Percentiles rank a stretch among this genome's conserved stretches.
Conservation (phyloP, 2,329 filamentous ascomycete genomes). For the Coniochaeta pulveracea region DNA sequence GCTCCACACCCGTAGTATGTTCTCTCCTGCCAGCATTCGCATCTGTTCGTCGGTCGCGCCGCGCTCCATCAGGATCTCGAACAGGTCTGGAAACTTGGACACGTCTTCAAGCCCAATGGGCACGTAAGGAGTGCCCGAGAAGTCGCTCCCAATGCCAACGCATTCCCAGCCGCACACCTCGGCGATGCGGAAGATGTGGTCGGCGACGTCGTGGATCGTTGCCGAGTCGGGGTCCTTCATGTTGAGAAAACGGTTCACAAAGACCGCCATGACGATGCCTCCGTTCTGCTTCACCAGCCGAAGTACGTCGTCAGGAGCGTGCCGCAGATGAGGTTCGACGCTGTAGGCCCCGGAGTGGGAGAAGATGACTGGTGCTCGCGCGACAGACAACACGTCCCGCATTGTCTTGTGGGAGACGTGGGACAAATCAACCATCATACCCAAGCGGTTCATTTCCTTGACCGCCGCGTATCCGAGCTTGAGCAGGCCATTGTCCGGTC, state of each 20-base stretch:
- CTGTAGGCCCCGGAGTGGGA: slow-evolving; percentile 8
- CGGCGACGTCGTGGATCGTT: slow-evolving; percentile 46
- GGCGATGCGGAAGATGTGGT: slow-evolving; percentile 53
- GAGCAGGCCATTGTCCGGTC: slow-evolving; percentile 9
- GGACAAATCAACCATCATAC: slow-evolving; percentile 13
- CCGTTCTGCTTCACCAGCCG: slow-evolving; percentile 5
- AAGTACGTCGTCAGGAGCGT: slow-evolving; percentile 19
- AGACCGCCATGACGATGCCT: slow-evolving; percentile 9
- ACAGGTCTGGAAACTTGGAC: slow-evolving; percentile 48
- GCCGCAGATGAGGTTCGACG: slow-evolving; percentile 14
- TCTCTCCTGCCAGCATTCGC: slow-evolving; percentile 45
- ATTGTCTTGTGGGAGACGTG: slow-evolving; percentile 11
- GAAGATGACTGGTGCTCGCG: slow-evolving; percentile 11
- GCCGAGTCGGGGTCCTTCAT: slow-evolving; percentile 36
- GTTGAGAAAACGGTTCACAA: slow-evolving; percentile 11
- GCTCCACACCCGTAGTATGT: too few species aligned
- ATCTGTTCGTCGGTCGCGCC: slow-evolving; percentile 47
- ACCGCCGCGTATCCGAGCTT: slow-evolving; percentile 12
- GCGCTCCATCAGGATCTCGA: slow-evolving; percentile 43
- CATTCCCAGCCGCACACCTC: slow-evolving; percentile 52
- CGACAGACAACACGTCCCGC: slow-evolving; percentile 8
- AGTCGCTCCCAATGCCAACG: slow-evolving; percentile 57
- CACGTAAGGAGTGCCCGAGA: slow-evolving; percentile 41
- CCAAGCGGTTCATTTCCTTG: slow-evolving; percentile 19
- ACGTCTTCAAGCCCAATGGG: slow-evolving; percentile 52